phyloP scores from a whole-genome alignment of 495 filamentous ascomycete genomes.

The Penicillium canariense region DNA sequence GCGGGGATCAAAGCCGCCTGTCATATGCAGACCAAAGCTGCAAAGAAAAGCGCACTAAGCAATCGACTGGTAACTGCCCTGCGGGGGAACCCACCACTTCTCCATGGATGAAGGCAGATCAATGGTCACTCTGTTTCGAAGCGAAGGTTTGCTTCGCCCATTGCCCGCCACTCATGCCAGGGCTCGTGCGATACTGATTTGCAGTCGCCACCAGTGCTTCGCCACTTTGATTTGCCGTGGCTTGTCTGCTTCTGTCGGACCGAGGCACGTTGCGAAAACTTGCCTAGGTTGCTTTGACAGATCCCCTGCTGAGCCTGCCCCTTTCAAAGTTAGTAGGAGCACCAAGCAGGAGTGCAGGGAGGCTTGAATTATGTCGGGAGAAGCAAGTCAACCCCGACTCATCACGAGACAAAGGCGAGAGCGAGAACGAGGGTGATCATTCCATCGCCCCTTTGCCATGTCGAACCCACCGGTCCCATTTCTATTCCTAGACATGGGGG shows the following conservation, averaged over 20 bases:
- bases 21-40: slow-evolving; percentile 6
- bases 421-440: neutral
- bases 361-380: slow-evolving; percentile 1
- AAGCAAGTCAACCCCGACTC: neutral
- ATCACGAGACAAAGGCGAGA: neutral
- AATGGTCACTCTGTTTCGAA: neutral
- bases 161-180: neutral
- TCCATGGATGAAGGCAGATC: neutral
- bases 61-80: neutral
- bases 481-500: neutral
- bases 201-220: slow-evolving; percentile 1
- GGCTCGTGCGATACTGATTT: slow-evolving; percentile 10
- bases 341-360: neutral
- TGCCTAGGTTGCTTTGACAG: neutral
- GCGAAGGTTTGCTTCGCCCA: neutral
- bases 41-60: neutral
- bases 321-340: neutral
- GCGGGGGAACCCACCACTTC: neutral
- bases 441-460: neutral
- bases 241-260: neutral
- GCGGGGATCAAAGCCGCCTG: slow-evolving; percentile 1
- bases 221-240: slow-evolving; percentile 6
- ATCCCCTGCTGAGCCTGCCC: neutral
- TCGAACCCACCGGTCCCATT: neutral
- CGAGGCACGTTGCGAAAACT: neutral